These are phyloP conservation scores for Cladobotryum protrusum DNA, from an alignment of 2,329 filamentous ascomycete species.

Conservation along the genomic window DNA sequence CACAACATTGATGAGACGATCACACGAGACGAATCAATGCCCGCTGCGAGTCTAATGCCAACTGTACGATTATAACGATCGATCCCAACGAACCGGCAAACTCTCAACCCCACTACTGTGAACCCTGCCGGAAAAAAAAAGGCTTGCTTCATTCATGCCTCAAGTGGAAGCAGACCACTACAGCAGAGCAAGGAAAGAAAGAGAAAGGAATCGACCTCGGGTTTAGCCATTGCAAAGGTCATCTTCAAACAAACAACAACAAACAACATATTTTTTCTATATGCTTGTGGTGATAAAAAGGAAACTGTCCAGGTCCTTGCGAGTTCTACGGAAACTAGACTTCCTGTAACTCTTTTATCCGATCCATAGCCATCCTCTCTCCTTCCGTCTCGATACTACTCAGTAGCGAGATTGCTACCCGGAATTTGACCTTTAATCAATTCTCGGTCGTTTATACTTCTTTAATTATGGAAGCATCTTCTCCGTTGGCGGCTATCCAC, in stretches of 20 bases:
- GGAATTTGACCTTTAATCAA: neutral
- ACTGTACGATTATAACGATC: slow-evolving; percentile 26
- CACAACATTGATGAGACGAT: slow-evolving; percentile 5
- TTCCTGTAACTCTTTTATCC: slow-evolving; percentile 20
- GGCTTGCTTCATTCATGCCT: slow-evolving; percentile 8
- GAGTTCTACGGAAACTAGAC: slow-evolving; percentile 26
- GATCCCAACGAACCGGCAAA: slow-evolving; percentile 13
- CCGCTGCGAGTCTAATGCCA: slow-evolving; percentile 25
- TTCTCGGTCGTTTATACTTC: neutral
- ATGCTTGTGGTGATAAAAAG: slow-evolving; percentile 9
- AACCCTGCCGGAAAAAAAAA: slow-evolving; percentile 1
- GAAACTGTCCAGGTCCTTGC: slow-evolving; percentile 1
- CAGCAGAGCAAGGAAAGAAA: slow-evolving; percentile 9
- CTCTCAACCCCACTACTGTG: slow-evolving; percentile 12
- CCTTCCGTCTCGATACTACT: slow-evolving; percentile 19
- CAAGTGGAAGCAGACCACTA: slow-evolving; percentile 2
- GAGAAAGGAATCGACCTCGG: slow-evolving; percentile 1
- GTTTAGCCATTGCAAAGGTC: neutral
- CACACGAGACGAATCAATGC: slow-evolving; percentile 2
- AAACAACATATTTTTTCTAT: slow-evolving; percentile 2
- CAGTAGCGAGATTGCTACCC: slow-evolving; percentile 17
- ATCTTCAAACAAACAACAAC: slow-evolving; percentile 6
- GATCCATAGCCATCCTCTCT: slow-evolving; percentile 8
- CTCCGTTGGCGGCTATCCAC: slow-evolving; percentile 89
- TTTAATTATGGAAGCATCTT: slow-evolving; percentile 78